Evolutionary conservation across 495 filamentous ascomycete species (phyloP).

Genomic region (Aspergillus ostianus): DNA sequence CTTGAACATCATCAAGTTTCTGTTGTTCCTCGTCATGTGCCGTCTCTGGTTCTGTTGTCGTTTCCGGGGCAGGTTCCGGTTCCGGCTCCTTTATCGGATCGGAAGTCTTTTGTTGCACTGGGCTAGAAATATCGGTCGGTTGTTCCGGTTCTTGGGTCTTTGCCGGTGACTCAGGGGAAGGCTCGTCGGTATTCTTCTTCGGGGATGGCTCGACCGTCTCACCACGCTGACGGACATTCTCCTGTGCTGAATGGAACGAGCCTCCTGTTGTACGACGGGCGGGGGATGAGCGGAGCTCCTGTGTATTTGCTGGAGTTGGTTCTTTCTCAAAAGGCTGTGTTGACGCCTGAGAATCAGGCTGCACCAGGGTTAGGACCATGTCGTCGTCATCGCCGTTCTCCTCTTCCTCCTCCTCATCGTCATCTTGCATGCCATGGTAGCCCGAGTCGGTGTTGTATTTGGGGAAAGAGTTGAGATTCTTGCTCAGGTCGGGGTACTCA

Average conservation of each 20-base stretch:
- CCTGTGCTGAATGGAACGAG: conserved; percentile 68
- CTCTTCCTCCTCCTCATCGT: conserved; percentile 27
- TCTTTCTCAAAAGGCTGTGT: conserved; percentile 42
- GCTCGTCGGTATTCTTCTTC: background rate
- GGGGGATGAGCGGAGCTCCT: conserved; percentile 28
- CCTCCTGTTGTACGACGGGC: conserved; percentile 54
- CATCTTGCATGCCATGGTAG: conserved; percentile 71
- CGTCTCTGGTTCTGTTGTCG: conserved; percentile 18
- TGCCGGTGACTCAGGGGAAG: conserved; percentile 3
- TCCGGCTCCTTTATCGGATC: conserved; percentile 11
- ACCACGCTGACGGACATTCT: conserved; percentile 47
- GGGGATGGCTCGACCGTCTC: background rate
- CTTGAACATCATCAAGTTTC: background rate
- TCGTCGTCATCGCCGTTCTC: conserved; percentile 36
- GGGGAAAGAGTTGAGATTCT: conserved; percentile 41
- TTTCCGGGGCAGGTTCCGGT: conserved; percentile 14
- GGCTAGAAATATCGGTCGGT: background rate
- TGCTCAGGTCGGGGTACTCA: conserved; percentile 34
- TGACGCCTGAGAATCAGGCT: conserved; percentile 34
- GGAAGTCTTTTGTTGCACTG: background rate
- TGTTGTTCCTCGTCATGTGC: background rate
- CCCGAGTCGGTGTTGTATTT: conserved; percentile 67
- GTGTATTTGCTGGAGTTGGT: conserved; percentile 27
- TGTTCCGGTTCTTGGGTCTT: conserved; percentile 13
- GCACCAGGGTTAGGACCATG: conserved; percentile 33